Base-by-base conservation (phyloP, 148 eudicot species). In the Chenopodium berlandieri region DNA sequence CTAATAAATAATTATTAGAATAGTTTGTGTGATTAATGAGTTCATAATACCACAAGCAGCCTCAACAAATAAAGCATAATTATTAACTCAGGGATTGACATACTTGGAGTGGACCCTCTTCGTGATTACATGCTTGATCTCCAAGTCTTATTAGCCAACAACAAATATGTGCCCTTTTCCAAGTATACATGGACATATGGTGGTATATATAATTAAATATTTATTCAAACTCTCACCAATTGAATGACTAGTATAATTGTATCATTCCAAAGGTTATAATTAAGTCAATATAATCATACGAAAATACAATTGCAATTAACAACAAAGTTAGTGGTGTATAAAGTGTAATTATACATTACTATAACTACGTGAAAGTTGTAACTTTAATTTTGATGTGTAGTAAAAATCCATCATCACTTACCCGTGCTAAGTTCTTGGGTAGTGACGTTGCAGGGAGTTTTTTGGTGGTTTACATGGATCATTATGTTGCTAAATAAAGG, bases 91-190 rank as follows among this genome's bases (percentile, higher is more conserved):
- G 12, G 64, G n/a, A 25, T 27, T 22, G 66, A 20, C 8, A 46
- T 64, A 25, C 8, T 63, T 77, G 16, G 68, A 17, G 75, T 30
- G 81, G 81, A 22, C 81, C 74, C 81, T 52, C 16, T 17, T 54
- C 60, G 60, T 54, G 81, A 78, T 78, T 30, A n/a, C 65, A 67
- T 78, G 81, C 81, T 78, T 78, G 65, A 78, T 68, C 17, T 78
- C 64, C 11, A 78, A 78, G 81, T 50, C 27, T 58, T 46, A 40
- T 56, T 46, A 40, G 72, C 60, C 62, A 78, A 14, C 80, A 23
- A 77, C 58, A 14, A 5, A 62, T 56, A 44, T 72, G 72, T 25
- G 56, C 14, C 22, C 27, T 67, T 79, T 16, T 17, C 22, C 22
- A 56, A 56, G 22, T 14, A 56, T 0, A 40, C 0, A 34, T 34